Evolutionary conservation across 306 rosid genomes (phyloP), one percentile per base, ranked within the genome.

Genomic region (Cotoneaster glaucophyllus): DNA sequence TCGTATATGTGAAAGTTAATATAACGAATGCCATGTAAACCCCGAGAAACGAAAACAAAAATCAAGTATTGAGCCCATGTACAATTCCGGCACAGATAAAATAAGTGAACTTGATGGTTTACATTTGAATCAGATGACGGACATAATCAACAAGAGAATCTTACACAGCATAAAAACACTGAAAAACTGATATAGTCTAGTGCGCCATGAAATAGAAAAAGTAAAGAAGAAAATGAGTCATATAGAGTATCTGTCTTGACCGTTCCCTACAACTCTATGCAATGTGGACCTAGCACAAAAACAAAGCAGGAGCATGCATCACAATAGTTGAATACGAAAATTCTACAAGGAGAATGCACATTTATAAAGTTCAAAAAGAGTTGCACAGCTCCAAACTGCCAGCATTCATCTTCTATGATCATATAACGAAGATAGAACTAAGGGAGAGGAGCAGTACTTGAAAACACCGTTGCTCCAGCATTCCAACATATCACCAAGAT

Each of bases 401-500:
- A 41, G 28, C 68, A 24, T 41, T 41, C 37, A 26, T 32, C 45
- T 34, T 56, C 19, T 54, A 34, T 29, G 28, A 73, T 28, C 44
- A 73, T 21, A 73, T 25, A 14, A 72, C 22, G 34, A 24, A 57
- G 39, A 12, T 10, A 22, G 32, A 9, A 56, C 50, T 25, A 43
- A 43, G 25, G 41, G 53, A 68, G 52, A 66, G 19, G 28, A 77
- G 68, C 79, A 85, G 78, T 88, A 95, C 98, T 90, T 95, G 86
- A 95, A 95, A 68, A 89, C 76, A 43, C 91, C 76, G 68, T 92
- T 95, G 86, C 98, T 95, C 98, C 97, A 95, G 14, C 97, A 91
- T 85, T 95, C 98, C 54, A 95, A 83, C 98, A 95, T 90, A 87
- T 92, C 97, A 54, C 98, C 97, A 70, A 95, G 92, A 76, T 95